These are phyloP conservation scores for Nadsonia starkeyi-henricii DNA, from an alignment of 1,139 yeast genomes.

Conservation along the genomic window DNA sequence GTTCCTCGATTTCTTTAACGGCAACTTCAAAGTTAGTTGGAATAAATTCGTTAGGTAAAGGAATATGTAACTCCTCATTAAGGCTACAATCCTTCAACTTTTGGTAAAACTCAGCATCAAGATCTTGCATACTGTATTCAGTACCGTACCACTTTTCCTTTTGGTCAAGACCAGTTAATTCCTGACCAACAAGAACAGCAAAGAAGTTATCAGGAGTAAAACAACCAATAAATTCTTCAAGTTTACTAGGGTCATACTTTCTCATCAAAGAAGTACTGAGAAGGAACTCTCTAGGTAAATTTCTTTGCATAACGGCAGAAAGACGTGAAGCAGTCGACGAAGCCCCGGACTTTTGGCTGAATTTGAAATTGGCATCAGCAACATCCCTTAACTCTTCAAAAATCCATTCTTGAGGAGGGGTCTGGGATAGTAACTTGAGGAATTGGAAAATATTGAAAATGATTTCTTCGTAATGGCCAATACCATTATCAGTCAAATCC, in stretches of 20 bases:
- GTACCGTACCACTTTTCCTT: constrained; percentile 88
- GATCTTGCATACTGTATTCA: constrained; percentile 40
- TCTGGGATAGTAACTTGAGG: constrained; percentile 38
- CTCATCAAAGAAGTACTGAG: constrained; percentile 46
- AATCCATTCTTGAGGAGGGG: constrained; percentile 48
- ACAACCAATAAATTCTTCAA: constrained; percentile 36
- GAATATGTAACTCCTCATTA: constrained; percentile 38
- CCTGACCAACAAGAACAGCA: constrained; percentile 34
- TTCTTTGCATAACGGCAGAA: constrained; percentile 36
- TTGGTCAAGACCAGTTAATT: constrained; percentile 25
- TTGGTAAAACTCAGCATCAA: constrained; percentile 29
- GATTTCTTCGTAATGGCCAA: constrained; percentile 47
- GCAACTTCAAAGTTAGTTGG: constrained; percentile 61
- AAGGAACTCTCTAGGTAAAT: constrained; percentile 49
- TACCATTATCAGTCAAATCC: constrained; percentile 64
- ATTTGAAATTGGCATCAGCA: constrained; percentile 41
- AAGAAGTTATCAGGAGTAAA: constrained; percentile 50
- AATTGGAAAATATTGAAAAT: constrained; percentile 54
- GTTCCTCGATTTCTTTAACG: constrained; percentile 26
- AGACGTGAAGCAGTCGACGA: constrained; percentile 42
- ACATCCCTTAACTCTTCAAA: constrained; percentile 36
- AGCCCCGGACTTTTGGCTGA: constrained; percentile 51
- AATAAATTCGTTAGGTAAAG: constrained; percentile 61
- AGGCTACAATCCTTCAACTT: constrained; percentile 24
- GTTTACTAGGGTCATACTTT: constrained; percentile 42